Conservation (phyloP, 2,329 filamentous ascomycete genomes). For the Dothistroma pini region DNA sequence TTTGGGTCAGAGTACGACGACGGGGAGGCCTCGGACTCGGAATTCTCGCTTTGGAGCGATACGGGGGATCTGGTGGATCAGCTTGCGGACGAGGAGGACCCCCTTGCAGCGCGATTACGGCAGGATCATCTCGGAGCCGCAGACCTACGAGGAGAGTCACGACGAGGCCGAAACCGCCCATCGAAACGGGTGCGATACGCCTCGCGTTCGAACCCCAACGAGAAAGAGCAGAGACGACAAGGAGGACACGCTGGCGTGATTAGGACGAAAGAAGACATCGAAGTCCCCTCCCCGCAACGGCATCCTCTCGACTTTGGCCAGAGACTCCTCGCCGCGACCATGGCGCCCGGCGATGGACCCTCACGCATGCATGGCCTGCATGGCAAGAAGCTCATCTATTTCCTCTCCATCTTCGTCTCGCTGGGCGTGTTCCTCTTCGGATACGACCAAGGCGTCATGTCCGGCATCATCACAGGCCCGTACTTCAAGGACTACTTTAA, state of each 20-base stretch:
- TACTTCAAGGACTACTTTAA: conserved; percentile 92
- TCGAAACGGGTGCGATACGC: conserved; percentile 68
- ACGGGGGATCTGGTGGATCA: conserved; percentile 94
- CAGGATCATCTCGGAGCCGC: conserved; percentile 60
- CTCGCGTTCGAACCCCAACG: conserved; percentile 29
- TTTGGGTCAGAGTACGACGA: conserved; percentile 20
- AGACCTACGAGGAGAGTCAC: conserved; percentile 2
- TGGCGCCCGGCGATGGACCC: conserved; percentile 69
- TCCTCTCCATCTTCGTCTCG: conserved; percentile 40
- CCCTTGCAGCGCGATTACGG: conserved; percentile 66
- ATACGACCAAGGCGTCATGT: conserved; percentile 90
- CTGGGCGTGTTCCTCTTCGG: conserved; percentile 84
- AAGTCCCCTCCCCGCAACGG: conserved; percentile 66
- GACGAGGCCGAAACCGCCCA: conserved; percentile 17
- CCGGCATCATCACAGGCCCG: conserved; percentile 64
- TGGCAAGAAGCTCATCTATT: conserved; percentile 88
- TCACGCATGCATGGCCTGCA: conserved; percentile 85
- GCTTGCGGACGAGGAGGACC: conserved; percentile 77
- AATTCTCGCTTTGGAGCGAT: conserved; percentile 85
- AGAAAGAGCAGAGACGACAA: conserved; percentile 36
- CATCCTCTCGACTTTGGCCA: conserved; percentile 63
- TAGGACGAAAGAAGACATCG: conserved; percentile 69
- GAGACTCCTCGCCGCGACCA: conserved; percentile 73
- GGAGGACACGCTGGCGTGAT: conserved; percentile 33
- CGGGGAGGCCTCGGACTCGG: conserved; percentile 44